Conservation (phyloP, 306 rosid genomes). For the Rubus idaeus region DNA sequence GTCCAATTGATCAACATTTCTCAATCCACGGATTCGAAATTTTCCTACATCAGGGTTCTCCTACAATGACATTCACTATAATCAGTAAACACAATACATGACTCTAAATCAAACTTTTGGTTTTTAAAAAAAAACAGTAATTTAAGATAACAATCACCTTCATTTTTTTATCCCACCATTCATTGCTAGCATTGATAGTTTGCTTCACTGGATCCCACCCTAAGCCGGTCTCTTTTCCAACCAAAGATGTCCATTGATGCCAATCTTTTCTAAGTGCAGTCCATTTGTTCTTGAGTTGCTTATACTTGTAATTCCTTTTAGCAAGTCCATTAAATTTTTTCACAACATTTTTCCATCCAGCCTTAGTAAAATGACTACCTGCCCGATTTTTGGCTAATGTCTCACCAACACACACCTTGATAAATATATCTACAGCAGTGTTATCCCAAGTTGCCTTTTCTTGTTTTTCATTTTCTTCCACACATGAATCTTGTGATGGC, state of each 20-base stretch:
- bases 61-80: no score
- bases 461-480: background rate
- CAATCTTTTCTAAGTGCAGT: background rate
- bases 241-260: background rate
- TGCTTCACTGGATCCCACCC: background rate
- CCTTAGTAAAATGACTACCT: background rate
- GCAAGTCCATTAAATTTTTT: background rate
- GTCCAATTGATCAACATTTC: background rate
- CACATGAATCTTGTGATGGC: no score
- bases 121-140: no score
- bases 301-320: background rate
- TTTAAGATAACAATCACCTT: background rate
- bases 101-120: no score
- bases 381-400: background rate
- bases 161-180: background rate
- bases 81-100: no score
- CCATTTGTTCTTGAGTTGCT: constrained; percentile 3
- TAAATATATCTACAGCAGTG: background rate
- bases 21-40: background rate
- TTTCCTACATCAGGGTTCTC: background rate
- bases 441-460: background rate
- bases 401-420: background rate
- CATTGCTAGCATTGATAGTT: background rate
- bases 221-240: background rate
- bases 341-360: background rate